Conservation (phyloP, 2,329 filamentous ascomycete species). For the Teratosphaeria destructans region DNA sequence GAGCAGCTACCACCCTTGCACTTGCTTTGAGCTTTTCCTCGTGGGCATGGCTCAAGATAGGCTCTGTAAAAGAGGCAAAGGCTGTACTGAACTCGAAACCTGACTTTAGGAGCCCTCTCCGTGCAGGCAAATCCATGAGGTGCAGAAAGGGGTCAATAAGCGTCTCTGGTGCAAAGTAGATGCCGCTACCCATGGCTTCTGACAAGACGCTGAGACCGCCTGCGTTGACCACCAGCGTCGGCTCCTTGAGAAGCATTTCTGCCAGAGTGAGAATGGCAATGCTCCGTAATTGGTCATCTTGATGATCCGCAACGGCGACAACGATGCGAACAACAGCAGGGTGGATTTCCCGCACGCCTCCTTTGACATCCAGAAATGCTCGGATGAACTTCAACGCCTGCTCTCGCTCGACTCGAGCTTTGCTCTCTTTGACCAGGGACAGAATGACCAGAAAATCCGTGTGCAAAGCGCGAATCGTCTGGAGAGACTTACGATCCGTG, state of each 20-base stretch:
- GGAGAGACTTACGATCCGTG: slow-evolving; percentile 78
- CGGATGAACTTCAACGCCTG: slow-evolving; percentile 94
- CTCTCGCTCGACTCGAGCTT: slow-evolving; percentile 92
- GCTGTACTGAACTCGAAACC: slow-evolving; percentile 78
- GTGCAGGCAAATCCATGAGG: slow-evolving; percentile 72
- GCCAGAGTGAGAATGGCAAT: slow-evolving; percentile 90
- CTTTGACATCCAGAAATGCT: slow-evolving; percentile 90
- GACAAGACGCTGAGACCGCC: slow-evolving; percentile 79
- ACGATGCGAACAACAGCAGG: slow-evolving; percentile 79
- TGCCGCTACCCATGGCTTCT: slow-evolving; percentile 83
- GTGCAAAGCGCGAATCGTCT: slow-evolving; percentile 76
- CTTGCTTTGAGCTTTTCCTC: slow-evolving; percentile 70
- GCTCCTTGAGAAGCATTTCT: slow-evolving; percentile 81
- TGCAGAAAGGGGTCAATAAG: slow-evolving; percentile 80
- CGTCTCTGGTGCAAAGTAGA: slow-evolving; percentile 86
- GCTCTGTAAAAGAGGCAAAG: slow-evolving; percentile 89
- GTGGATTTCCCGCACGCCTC: slow-evolving; percentile 79
- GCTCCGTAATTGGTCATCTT: slow-evolving; percentile 72
- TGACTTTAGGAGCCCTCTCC: slow-evolving; percentile 70
- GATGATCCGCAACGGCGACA: slow-evolving; percentile 78
- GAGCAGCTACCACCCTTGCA: slow-evolving; percentile 80
- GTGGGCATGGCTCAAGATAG: slow-evolving; percentile 45
- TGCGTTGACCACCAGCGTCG: slow-evolving; percentile 66
- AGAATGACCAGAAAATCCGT: slow-evolving; percentile 88
- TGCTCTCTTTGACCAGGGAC: slow-evolving; percentile 89